Evolutionary conservation across 129 eudicot species (phyloP).

Genomic region (Deinandra increscens): DNA sequence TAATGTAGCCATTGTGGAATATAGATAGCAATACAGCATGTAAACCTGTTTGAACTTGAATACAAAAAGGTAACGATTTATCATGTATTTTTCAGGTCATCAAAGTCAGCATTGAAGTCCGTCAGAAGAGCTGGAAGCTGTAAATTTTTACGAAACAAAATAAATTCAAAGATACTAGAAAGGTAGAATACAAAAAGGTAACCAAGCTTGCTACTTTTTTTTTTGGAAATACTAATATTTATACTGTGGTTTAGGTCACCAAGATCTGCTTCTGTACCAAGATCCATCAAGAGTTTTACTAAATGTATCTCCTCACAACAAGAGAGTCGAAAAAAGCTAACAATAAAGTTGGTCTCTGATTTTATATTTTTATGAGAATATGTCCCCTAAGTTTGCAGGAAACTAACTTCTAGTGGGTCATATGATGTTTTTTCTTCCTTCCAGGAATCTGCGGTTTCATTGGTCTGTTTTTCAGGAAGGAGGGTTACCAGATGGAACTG

Average conservation of each 20-base stretch:
- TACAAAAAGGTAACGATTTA: too few relatives aligned
- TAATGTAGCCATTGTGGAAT: too few relatives aligned
- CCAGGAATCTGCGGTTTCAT: constrained; percentile 84
- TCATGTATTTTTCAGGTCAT: constrained; percentile 36
- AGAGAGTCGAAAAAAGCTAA: constrained; percentile 52
- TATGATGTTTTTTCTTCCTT: constrained; percentile 8
- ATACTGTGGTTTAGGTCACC: constrained; percentile 43
- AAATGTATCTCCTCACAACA: constrained; percentile 29
- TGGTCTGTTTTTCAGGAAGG: constrained; percentile 71
- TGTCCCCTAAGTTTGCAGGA: constrained; percentile 6
- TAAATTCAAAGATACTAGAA: constrained; percentile 26
- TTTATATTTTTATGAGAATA: constrained; percentile 3
- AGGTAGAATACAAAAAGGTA: constrained; percentile 30
- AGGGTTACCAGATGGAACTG: constrained; percentile 93
- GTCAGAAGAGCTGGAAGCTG: constrained; percentile 28
- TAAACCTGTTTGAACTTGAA: too few relatives aligned
- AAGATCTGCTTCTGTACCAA: constrained; percentile 40
- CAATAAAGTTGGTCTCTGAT: constrained; percentile 55
- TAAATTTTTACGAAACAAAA: constrained; percentile 28
- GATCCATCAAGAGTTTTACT: constrained; percentile 44
- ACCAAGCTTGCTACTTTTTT: constrained; percentile 2
- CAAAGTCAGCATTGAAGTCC: constrained; percentile 35
- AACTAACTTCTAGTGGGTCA: constrained; percentile 25
- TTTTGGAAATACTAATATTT: constrained; percentile 12
- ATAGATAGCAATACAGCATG: too few relatives aligned